phyloP scores from a whole-genome alignment of 2,329 filamentous ascomycete species.

The Cercospora sp. region DNA sequence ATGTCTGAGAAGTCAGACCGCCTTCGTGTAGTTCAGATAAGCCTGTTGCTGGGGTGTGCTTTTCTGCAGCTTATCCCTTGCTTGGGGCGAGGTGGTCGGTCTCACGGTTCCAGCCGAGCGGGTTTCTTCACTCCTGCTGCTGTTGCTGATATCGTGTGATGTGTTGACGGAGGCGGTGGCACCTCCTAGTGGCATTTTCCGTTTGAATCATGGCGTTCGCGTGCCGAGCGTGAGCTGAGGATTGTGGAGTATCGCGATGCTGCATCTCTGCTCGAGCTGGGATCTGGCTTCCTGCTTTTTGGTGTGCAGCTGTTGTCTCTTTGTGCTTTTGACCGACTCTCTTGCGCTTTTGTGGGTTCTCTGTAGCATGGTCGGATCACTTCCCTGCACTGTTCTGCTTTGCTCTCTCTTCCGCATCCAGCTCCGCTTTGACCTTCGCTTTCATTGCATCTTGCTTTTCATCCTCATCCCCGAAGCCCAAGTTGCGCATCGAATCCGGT shows the following conservation, averaged over 20 bases:
- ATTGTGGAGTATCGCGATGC: background rate
- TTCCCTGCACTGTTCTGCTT: background rate
- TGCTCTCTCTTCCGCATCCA: conserved; percentile 8
- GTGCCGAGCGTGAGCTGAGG: background rate
- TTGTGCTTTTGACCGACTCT: background rate
- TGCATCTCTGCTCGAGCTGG: background rate
- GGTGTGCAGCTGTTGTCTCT: background rate
- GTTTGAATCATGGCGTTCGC: background rate
- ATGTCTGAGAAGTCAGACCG: background rate
- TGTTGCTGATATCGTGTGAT: background rate
- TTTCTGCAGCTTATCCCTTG: background rate
- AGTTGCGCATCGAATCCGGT: conserved; percentile 88
- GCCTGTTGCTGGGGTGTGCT: background rate
- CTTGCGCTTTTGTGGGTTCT: background rate
- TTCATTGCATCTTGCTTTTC: conserved; percentile 14
- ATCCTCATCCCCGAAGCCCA: conserved; percentile 62
- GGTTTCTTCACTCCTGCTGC: background rate
- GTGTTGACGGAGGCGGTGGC: background rate
- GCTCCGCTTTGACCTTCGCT: conserved; percentile 9
- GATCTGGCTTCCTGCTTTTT: background rate
- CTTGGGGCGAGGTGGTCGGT: background rate
- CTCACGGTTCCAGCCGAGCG: background rate
- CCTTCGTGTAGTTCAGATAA: conserved; percentile 4
- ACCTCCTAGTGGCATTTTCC: background rate
- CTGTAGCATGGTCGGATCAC: background rate